Evolutionary conservation across 2,329 filamentous ascomycete genomes (phyloP).

Genomic region (Dryadomyces sulphureus): DNA sequence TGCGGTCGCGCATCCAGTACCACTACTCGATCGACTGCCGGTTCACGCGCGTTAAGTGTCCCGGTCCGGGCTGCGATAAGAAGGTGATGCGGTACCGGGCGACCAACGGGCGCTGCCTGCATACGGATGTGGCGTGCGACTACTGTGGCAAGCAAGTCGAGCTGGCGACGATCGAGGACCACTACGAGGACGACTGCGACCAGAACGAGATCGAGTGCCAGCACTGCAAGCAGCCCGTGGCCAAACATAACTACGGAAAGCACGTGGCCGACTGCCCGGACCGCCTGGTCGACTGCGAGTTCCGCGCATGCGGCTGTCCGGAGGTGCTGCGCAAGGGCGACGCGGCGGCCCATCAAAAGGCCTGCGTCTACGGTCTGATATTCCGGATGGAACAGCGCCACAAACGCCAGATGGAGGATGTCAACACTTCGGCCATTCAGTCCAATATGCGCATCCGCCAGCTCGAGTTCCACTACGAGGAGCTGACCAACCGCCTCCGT

Average conservation of each 20-base stretch:
- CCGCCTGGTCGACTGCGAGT: conserved; percentile 27
- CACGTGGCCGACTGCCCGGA: conserved; percentile 34
- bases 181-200: conserved; percentile 27
- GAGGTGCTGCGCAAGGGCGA: conserved; percentile 22
- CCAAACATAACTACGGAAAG: conserved; percentile 27
- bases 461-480: conserved; percentile 3
- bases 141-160: conserved; percentile 37
- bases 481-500: not conserved
- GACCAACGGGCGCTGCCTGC: conserved; percentile 37
- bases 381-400: conserved; percentile 8
- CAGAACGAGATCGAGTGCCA: conserved; percentile 33
- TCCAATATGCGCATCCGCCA: conserved; percentile 9
- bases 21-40: conserved; percentile 43
- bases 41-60: conserved; percentile 41
- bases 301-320: conserved; percentile 32
- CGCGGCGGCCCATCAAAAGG: conserved; percentile 28
- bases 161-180: conserved; percentile 30
- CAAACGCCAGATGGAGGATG: conserved; percentile 7
- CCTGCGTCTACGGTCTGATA: conserved; percentile 33
- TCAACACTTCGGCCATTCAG: conserved; percentile 8
- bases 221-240: conserved; percentile 30
- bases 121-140: conserved; percentile 34
- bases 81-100: conserved; percentile 34
- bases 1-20: conserved; percentile 37
- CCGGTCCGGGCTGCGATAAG: conserved; percentile 35